Base-by-base conservation (phyloP, 2,329 filamentous ascomycete genomes). In the Calonectria fujianensis region DNA sequence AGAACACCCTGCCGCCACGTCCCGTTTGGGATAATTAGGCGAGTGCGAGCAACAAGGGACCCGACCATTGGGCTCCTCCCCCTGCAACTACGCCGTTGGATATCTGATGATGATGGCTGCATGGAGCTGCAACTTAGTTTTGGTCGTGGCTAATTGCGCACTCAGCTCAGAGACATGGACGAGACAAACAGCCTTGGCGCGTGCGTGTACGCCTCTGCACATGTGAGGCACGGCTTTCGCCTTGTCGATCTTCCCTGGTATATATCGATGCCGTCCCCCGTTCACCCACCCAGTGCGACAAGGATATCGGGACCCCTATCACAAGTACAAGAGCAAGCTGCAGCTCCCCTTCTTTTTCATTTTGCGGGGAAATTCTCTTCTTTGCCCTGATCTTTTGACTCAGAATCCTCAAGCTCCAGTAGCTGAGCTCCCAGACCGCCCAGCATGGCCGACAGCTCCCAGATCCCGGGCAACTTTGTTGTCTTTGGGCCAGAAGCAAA, bases 401-500 rank as follows among this genome's bases (percentile, higher is more conserved):
- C 31, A 32, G 10, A 24, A 10, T 18, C 29, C 18, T 50, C 27
- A n/a, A 35, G 41, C 61, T 35, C 41, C 8, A 29, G 29, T 18
- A 37, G 11, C 16, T 13, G 18, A 48, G 41, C 45, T n/a, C 39
- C 50, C 29, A 64, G 13, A 37, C 29, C 67, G 31, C 14, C 64
- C 69, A 67, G 13, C 74, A 82, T 78, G 75, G 69, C 79, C 13
- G 54, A 29, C 50, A 52, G n/a, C 69, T 45, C 52, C 52, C 11
- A 31, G 4, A 63, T 39, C 0, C 75, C 75, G 13, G 41, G 67
- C 52, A 57, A 75, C 67, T 69, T 81, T 51, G 39, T 83, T 70
- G 41, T 76, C 73, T 90, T 89, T 72, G 89, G 89, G 57, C 86
- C 88, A 27, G 76, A 85, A 2, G 83, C 85, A 73, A 90, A 88